A percentile compares a stretch with the other conserved stretches of the same genome.
phyloP scores from a whole-genome alignment of 179 eudicot genomes.

The Vitellaria paradoxa region DNA sequence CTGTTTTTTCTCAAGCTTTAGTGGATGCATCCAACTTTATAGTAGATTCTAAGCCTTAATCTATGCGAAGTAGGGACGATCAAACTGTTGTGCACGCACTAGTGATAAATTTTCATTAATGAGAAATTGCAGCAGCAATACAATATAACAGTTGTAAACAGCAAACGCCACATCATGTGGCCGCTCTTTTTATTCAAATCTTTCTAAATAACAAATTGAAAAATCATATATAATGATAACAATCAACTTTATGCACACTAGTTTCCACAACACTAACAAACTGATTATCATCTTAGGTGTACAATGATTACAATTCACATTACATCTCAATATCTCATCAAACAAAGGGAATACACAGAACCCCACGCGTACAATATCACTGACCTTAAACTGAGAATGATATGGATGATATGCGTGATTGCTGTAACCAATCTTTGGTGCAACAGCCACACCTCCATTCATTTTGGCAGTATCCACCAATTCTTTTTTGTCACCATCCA shows the following conservation, averaged over 20 bases:
- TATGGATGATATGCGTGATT: slow-evolving; percentile 58
- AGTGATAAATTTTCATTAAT: slow-evolving; percentile 13
- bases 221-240: slow-evolving; percentile 4
- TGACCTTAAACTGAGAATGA: slow-evolving; percentile 98
- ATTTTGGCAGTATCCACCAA: slow-evolving; percentile 40
- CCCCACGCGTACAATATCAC: slow-evolving; percentile 28
- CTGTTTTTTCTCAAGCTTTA: too few species aligned
- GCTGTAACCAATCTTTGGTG: slow-evolving; percentile 52
- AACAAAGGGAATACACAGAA: slow-evolving; percentile 25
- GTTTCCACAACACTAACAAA: slow-evolving; percentile 3
- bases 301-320: slow-evolving; percentile 14
- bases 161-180: slow-evolving; percentile 9
- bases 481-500: slow-evolving; percentile 56
- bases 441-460: slow-evolving; percentile 32
- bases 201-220: slow-evolving; percentile 2
- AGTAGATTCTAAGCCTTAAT: not conserved
- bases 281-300: not conserved
- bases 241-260: slow-evolving; percentile 6
- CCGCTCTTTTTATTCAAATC: not conserved
- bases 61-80: not conserved
- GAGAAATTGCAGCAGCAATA: not conserved
- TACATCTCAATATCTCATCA: slow-evolving; percentile 29
- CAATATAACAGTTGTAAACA: not conserved
- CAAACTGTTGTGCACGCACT: too few species aligned
- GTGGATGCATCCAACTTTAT: not conserved